These are phyloP conservation scores for Teratosphaeria epicoccoides DNA, from an alignment of 2,329 filamentous ascomycete species.

Conservation along the genomic window DNA sequence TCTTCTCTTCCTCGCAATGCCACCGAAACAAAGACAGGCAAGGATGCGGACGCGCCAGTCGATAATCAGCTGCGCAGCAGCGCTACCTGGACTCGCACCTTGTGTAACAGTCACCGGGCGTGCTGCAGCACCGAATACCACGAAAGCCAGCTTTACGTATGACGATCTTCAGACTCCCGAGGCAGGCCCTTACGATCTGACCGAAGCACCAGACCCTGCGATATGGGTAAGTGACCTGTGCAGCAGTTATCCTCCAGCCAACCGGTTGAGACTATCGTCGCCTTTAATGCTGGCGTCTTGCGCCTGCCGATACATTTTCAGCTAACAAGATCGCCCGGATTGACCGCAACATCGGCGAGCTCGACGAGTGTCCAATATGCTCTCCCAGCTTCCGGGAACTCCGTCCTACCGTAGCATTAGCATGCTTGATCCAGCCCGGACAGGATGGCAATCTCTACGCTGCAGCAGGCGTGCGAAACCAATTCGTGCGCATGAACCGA, in stretches of 20 bases:
- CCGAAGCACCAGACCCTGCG: background rate
- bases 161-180: slow-evolving; percentile 9
- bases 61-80: no score
- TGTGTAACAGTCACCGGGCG: no score
- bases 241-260: no score
- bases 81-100: no score
- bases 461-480: slow-evolving; percentile 13
- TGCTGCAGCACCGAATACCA: no score
- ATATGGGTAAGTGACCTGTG: no score
- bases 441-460: slow-evolving; percentile 14
- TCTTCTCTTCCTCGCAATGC: no score
- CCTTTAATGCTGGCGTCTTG: no score
- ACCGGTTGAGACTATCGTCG: no score
- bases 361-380: slow-evolving; percentile 15
- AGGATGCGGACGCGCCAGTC: no score
- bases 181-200: slow-evolving; percentile 1
- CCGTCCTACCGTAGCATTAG: slow-evolving; percentile 11
- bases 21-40: no score
- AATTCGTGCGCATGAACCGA: slow-evolving; percentile 13
- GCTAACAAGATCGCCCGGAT: slow-evolving; percentile 17
- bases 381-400: slow-evolving; percentile 8
- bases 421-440: slow-evolving; percentile 14
- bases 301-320: slow-evolving; percentile 14
- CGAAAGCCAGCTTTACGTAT: slow-evolving; percentile 7
- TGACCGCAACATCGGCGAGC: slow-evolving; percentile 7